Evolutionary conservation across 164 flowering plant genomes (phyloP).

Genomic region (Dillenia turbinata): DNA sequence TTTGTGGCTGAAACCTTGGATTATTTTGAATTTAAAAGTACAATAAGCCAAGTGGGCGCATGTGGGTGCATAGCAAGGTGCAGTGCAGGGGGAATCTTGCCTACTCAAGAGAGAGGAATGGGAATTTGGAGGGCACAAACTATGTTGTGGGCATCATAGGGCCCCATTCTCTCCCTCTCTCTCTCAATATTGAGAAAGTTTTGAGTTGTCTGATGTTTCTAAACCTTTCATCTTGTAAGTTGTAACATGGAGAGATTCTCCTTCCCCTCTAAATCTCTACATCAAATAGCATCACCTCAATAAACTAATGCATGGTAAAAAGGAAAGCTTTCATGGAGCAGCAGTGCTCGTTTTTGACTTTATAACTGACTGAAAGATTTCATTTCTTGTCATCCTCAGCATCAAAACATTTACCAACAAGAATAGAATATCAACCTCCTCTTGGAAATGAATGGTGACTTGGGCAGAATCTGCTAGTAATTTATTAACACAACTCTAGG

Average conservation of each 20-base stretch:
- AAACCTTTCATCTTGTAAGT: neutral
- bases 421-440: no score
- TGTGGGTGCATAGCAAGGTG: constrained; percentile 24
- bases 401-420: no score
- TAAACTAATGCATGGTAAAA: neutral
- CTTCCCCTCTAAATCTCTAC: neutral
- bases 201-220: constrained; percentile 1
- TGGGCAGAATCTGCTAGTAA: no score
- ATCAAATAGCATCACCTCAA: neutral
- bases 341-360: neutral
- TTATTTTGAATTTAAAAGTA: neutral
- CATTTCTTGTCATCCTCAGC: no score
- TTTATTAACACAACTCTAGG: no score
- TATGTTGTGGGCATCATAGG: constrained; percentile 7
- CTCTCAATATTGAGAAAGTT: constrained; percentile 11
- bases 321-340: neutral
- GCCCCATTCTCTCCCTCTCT: constrained; percentile 1
- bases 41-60: constrained; percentile 32
- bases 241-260: constrained; percentile 49
- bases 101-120: constrained; percentile 6
- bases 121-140: constrained; percentile 24
- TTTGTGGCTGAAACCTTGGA: no score
- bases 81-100: constrained; percentile 6
- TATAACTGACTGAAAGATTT: neutral
- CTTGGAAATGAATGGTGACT: no score